Evolutionary conservation across 129 eudicot genomes (phyloP).

Genomic region (Ambrosia artemisiifolia): DNA sequence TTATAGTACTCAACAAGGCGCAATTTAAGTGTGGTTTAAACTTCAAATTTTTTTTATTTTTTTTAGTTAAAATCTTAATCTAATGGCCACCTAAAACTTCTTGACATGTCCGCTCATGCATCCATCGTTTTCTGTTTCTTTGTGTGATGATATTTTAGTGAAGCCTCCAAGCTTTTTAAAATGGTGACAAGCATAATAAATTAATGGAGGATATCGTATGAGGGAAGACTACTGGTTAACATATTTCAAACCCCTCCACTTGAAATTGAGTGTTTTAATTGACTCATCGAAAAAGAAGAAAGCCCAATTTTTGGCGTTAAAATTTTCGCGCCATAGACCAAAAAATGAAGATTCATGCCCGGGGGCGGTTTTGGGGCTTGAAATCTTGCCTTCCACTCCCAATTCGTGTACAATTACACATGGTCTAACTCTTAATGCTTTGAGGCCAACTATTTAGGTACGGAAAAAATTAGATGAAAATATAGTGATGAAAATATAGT

Average conservation of each 20-base stretch:
- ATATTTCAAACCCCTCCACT: too few species aligned
- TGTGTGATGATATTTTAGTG: background rate
- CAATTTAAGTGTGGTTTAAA: background rate
- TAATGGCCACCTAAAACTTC: slow-evolving; percentile 14
- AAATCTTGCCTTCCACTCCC: too few species aligned
- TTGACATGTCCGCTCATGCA: slow-evolving; percentile 2
- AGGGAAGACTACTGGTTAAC: too few species aligned
- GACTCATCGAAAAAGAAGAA: too few species aligned
- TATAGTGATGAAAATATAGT: too few species aligned
- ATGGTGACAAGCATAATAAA: slow-evolving; percentile 4
- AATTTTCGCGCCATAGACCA: too few species aligned
- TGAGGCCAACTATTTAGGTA: background rate
- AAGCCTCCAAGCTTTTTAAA: slow-evolving; percentile 1
- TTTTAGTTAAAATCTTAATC: background rate
- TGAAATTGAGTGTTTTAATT: too few species aligned
- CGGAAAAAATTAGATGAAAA: background rate
- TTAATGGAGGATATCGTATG: background rate
- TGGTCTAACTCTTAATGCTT: slow-evolving; percentile 7
- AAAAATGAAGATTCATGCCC: too few species aligned
- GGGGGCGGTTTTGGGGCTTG: too few species aligned
- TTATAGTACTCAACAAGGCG: background rate
- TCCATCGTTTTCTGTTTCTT: background rate
- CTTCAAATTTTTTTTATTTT: too few species aligned
- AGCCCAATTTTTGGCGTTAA: too few species aligned
- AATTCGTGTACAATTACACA: too few species aligned